These are phyloP conservation scores for Simplicillium sp. DNA, from an alignment of 2,329 filamentous ascomycete genomes.

Conservation along the genomic window DNA sequence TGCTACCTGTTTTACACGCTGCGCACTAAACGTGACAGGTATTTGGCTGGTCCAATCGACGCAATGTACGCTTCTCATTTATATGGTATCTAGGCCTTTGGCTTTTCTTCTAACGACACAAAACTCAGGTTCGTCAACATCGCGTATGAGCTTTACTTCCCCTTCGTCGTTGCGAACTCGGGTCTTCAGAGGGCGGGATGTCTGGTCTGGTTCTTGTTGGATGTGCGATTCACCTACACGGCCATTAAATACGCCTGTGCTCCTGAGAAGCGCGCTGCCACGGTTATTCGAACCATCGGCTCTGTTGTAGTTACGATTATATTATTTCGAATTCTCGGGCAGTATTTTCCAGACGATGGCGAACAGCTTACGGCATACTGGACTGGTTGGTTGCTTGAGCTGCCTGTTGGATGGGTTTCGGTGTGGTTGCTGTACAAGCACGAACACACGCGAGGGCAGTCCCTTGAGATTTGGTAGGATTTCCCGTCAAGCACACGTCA, in stretches of 20 bases:
- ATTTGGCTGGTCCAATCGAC: too few species aligned
- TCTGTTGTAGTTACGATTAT: neutral
- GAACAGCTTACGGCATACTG: slow-evolving; percentile 5
- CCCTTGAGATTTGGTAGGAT: slow-evolving; percentile 4
- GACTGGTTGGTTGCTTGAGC: slow-evolving; percentile 4
- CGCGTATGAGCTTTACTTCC: too few species aligned
- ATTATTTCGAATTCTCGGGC: neutral
- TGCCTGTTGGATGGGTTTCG: slow-evolving; percentile 3
- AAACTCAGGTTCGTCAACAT: too few species aligned
- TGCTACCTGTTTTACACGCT: too few species aligned
- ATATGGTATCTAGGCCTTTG: too few species aligned
- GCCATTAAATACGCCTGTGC: neutral
- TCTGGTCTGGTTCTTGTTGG: too few species aligned
- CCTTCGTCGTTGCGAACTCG: neutral
- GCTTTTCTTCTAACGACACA: too few species aligned
- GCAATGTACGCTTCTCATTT: too few species aligned
- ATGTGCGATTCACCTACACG: too few species aligned
- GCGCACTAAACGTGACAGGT: too few species aligned
- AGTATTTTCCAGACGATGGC: slow-evolving; percentile 3
- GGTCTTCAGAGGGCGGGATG: too few species aligned
- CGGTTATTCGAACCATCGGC: neutral
- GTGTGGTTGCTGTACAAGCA: neutral
- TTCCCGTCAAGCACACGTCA: neutral
- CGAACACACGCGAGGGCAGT: slow-evolving; percentile 3
- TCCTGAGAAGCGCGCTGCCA: neutral